These are phyloP conservation scores for Dactylis glomerata DNA, from an alignment of 176 grass and related monocot genomes.

Conservation along the genomic window DNA sequence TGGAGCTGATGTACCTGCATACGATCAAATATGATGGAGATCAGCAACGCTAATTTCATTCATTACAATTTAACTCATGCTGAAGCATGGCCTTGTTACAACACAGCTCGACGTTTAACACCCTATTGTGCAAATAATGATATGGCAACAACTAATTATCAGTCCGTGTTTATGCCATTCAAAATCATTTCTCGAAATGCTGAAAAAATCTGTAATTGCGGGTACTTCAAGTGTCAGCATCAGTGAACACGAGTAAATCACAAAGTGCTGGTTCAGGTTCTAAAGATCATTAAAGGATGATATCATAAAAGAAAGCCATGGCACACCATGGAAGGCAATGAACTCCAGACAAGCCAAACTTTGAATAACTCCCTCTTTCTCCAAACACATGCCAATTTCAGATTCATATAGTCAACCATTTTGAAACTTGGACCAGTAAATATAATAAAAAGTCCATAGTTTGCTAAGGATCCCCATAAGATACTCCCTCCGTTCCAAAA, in stretches of 20 bases:
- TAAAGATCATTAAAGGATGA: not conserved
- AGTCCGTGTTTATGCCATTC: not conserved
- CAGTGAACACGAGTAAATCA: not conserved
- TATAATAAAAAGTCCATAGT: not conserved
- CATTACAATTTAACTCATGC: not conserved
- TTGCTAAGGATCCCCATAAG: not conserved
- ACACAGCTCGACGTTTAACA: not conserved
- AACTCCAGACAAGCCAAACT: constrained; percentile 1
- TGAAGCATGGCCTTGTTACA: not conserved
- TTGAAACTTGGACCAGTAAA: not conserved
- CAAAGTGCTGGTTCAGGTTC: not conserved
- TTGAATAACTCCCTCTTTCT: not conserved
- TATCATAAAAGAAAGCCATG: not conserved
- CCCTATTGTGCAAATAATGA: not conserved
- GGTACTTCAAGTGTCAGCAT: not conserved
- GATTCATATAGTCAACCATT: not conserved
- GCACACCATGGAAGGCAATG: not conserved
- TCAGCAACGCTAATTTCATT: constrained; percentile 1
- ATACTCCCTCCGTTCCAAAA: too few species aligned
- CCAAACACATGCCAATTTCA: not conserved
- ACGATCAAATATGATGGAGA: constrained; percentile 12
- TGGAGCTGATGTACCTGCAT: constrained; percentile 40
- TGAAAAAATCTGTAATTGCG: not conserved
- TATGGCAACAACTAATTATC: not conserved
- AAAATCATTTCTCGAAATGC: not conserved